phyloP scores from a whole-genome alignment of 345 rosid genomes.

The Eucalyptus pumila region DNA sequence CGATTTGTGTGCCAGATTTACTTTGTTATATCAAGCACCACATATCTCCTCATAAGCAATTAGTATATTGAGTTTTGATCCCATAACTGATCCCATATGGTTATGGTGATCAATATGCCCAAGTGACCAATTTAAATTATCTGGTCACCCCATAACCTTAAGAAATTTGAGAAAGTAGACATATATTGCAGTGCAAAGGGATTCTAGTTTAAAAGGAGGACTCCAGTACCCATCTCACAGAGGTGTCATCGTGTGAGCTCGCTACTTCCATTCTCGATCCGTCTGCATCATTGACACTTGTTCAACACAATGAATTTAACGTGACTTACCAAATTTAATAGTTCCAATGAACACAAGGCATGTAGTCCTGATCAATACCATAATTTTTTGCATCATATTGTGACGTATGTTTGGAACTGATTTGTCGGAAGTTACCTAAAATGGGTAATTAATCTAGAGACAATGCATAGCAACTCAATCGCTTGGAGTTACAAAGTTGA shows the following conservation, averaged over 20 bases:
- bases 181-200: no score
- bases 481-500: background rate
- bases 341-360: background rate
- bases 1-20: fast-evolving
- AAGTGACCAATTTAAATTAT: background rate
- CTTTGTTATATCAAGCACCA: no score
- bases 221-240: no score
- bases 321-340: no score
- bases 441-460: background rate
- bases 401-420: background rate
- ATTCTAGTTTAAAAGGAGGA: no score
- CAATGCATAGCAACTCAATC: no score
- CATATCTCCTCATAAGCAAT: background rate
- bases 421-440: background rate
- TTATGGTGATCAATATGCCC: background rate
- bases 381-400: no score
- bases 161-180: background rate
- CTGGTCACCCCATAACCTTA: background rate
- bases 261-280: no score
- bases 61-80: background rate
- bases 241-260: fast-evolving
- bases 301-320: no score
- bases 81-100: background rate
- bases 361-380: background rate
- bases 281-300: no score